phyloP scores from a whole-genome alignment of 2,329 filamentous ascomycete genomes.

The Amphichorda felina region DNA sequence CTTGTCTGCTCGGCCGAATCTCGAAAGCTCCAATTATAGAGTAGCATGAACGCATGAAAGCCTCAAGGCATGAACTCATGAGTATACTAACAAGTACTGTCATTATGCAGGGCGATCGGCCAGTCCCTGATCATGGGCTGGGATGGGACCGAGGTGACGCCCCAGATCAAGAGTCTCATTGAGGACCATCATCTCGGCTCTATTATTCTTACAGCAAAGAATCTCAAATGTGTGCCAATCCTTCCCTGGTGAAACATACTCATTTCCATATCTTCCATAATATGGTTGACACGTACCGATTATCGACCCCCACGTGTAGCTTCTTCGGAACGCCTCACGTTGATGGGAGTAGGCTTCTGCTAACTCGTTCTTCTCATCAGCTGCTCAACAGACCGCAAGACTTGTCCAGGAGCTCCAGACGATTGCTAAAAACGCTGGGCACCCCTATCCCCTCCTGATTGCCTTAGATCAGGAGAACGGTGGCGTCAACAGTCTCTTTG shows the following conservation, averaged over 20 bases:
- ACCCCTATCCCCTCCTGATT: conserved; percentile 80
- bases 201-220: conserved; percentile 74
- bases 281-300: too few relatives aligned
- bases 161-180: conserved; percentile 71
- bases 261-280: too few relatives aligned
- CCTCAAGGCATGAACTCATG: too few relatives aligned
- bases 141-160: conserved; percentile 73
- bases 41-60: neutral
- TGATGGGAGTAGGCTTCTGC: neutral
- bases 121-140: conserved; percentile 78
- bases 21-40: neutral
- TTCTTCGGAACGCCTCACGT: too few relatives aligned
- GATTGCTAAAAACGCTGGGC: conserved; percentile 81
- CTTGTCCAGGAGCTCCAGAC: conserved; percentile 87
- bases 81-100: too few relatives aligned
- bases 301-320: too few relatives aligned
- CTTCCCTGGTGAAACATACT: too few relatives aligned
- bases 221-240: conserved; percentile 56
- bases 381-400: conserved; percentile 78
- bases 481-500: conserved; percentile 91
- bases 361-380: conserved; percentile 33
- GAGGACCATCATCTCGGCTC: conserved; percentile 80
- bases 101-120: conserved; percentile 48
- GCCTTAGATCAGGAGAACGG: conserved; percentile 96
- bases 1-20: neutral